Conservation (phyloP, 2,329 filamentous ascomycete genomes). For the Leptographium flavum region DNA sequence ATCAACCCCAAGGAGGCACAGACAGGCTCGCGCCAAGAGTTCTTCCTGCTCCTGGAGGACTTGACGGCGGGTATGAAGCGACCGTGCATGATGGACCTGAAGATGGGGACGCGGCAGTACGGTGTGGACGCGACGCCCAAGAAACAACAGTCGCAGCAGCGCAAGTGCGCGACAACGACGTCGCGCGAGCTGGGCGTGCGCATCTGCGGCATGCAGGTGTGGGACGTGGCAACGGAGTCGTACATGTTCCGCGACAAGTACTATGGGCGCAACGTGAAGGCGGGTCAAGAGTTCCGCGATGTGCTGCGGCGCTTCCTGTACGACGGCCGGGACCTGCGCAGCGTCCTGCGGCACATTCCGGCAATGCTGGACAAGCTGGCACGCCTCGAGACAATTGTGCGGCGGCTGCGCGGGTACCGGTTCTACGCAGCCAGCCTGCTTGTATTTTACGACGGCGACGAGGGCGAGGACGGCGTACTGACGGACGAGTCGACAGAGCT, state of each 20-base stretch:
- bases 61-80: conserved; percentile 92
- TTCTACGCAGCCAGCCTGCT: conserved; percentile 92
- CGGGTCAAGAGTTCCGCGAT: conserved; percentile 75
- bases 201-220: conserved; percentile 91
- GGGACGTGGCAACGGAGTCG: conserved; percentile 69
- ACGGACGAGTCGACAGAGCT: conserved; percentile 48
- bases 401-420: conserved; percentile 67
- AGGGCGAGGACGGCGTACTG: conserved; percentile 36
- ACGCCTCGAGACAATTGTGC: conserved; percentile 71
- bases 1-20: conserved; percentile 66
- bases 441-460: conserved; percentile 89
- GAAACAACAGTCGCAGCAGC: conserved; percentile 83
- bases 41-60: conserved; percentile 87
- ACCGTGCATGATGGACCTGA: conserved; percentile 92
- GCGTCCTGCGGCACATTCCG: conserved; percentile 76
- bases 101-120: conserved; percentile 97
- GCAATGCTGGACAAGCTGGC: conserved; percentile 72
- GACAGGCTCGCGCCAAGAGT: conserved; percentile 59
- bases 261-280: conserved; percentile 77
- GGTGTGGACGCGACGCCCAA: conserved; percentile 83
- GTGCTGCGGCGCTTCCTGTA: conserved; percentile 83
- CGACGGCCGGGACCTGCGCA: conserved; percentile 68
- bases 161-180: conserved; percentile 86
- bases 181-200: conserved; percentile 84
- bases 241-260: conserved; percentile 99